Percentiles rank a stretch among this genome's conserved stretches.
Conservation (phyloP, 2,329 filamentous ascomycete species). For the Aschersonia sp. region DNA sequence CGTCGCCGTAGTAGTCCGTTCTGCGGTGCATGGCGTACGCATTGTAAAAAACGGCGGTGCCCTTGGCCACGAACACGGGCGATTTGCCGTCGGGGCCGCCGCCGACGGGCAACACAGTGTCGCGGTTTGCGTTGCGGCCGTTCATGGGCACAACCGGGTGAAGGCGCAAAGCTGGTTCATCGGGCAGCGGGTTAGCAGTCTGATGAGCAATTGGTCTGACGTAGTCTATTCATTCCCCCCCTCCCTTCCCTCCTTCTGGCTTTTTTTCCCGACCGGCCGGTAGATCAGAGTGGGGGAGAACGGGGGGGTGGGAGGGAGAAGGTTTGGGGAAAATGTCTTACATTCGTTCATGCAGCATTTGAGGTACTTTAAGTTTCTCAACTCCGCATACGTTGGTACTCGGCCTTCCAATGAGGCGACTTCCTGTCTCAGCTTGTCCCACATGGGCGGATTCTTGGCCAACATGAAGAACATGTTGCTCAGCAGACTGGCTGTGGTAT, state of each 20-base stretch:
- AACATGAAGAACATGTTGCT: constrained; percentile 31
- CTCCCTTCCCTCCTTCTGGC: no score
- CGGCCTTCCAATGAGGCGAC: constrained; percentile 9
- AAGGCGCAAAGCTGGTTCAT: constrained; percentile 22
- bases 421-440: constrained; percentile 25
- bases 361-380: constrained; percentile 9
- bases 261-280: background rate
- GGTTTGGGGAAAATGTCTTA: constrained; percentile 1
- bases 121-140: constrained; percentile 25
- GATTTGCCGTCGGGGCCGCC: constrained; percentile 29
- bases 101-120: constrained; percentile 33
- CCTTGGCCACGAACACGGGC: constrained; percentile 32
- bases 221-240: no score
- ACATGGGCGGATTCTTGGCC: constrained; percentile 17
- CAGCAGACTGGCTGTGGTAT: constrained; percentile 36
- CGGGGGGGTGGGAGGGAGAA: background rate
- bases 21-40: constrained; percentile 25
- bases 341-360: constrained; percentile 10
- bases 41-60: constrained; percentile 23
- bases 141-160: constrained; percentile 33
- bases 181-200: background rate
- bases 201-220: background rate
- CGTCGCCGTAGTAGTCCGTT: constrained; percentile 20
- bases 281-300: background rate
- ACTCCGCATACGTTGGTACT: constrained; percentile 8